phyloP scores from a whole-genome alignment of 352 stramenopile species.

The Globisporangium okanoganense region DNA sequence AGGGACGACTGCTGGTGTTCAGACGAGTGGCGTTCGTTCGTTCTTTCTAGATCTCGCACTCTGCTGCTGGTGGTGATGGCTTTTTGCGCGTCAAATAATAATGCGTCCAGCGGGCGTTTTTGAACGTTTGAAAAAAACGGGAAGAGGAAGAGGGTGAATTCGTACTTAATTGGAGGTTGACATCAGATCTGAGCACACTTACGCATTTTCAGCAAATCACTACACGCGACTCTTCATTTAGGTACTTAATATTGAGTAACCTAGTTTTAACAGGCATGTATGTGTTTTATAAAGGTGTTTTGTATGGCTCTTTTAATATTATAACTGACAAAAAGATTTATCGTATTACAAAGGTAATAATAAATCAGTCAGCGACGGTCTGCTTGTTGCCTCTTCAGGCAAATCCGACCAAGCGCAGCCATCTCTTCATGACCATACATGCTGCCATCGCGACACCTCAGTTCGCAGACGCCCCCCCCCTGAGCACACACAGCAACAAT shows the following conservation, averaged over 20 bases:
- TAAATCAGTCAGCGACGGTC: neutral
- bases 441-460: neutral
- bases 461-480: neutral
- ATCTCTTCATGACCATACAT: neutral
- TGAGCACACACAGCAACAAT: neutral
- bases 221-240: slow-evolving; percentile 1
- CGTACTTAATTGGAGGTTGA: neutral
- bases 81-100: neutral
- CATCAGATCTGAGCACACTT: neutral
- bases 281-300: neutral
- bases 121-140: slow-evolving; percentile 3
- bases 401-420: neutral
- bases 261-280: neutral
- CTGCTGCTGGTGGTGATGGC: neutral
- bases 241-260: neutral
- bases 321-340: neutral
- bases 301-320: neutral
- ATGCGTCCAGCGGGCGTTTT: neutral
- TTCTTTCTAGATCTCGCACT: neutral
- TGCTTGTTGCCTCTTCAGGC: neutral
- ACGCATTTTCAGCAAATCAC: slow-evolving; percentile 5
- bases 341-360: neutral
- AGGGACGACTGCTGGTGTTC: neutral
- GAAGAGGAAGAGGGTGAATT: neutral
- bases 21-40: neutral